Evolutionary conservation across 1,284 basidiomycete species (phyloP).

Genomic region (Gastroboletus turbinatus): DNA sequence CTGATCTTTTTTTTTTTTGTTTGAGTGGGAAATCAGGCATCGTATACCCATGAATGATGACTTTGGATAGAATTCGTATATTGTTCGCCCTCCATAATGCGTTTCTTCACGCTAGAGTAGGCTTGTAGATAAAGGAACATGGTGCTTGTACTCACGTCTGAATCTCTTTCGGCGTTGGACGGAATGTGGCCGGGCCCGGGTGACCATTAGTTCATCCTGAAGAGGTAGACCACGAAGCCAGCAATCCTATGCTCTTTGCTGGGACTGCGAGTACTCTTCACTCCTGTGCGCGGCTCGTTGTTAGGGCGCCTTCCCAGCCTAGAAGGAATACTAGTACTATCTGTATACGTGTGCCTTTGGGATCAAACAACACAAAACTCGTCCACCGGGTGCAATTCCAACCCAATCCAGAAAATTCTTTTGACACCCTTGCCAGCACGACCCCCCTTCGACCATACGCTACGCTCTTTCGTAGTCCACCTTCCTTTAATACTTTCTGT

Average conservation of each 20-base stretch:
- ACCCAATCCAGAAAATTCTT: not conserved
- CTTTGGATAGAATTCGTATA: not conserved
- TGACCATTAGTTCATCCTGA: not conserved
- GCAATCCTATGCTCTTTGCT: not conserved
- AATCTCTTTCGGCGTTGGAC: not conserved
- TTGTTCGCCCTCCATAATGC: not conserved
- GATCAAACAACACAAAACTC: conserved; percentile 22
- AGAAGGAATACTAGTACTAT: not conserved
- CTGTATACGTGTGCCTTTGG: no score
- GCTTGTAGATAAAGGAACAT: not conserved
- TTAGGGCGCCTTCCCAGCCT: not conserved
- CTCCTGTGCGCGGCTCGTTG: not conserved
- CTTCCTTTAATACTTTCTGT: not conserved
- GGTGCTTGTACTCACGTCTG: not conserved
- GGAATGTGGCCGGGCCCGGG: not conserved
- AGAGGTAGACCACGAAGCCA: not conserved
- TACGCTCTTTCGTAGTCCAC: conserved; percentile 1
- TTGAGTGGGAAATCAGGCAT: not conserved
- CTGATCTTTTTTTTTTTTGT: conserved; percentile 32
- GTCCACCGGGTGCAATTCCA: not conserved
- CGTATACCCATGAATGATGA: not conserved
- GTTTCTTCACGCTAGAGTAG: not conserved
- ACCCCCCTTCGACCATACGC: not conserved
- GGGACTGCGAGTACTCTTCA: not conserved
- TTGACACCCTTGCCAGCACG: not conserved